phyloP scores from a whole-genome alignment of 2,329 filamentous ascomycete genomes.

The Teratosphaeria viscida region DNA sequence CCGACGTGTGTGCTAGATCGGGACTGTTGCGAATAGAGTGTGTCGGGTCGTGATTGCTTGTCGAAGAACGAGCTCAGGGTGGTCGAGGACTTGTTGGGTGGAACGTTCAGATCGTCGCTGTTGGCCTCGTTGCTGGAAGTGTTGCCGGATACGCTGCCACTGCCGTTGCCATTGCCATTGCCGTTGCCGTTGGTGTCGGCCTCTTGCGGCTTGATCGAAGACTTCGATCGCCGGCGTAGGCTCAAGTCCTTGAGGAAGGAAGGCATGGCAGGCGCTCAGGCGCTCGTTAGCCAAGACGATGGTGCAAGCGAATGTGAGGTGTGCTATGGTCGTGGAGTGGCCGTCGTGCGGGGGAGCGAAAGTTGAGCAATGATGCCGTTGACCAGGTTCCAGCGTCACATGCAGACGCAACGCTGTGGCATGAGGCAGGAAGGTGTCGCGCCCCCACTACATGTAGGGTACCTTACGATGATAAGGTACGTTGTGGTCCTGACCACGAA shows the following conservation, averaged over 20 bases:
- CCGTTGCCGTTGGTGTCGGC: background rate
- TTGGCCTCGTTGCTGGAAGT: constrained; percentile 16
- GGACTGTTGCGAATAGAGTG: constrained; percentile 55
- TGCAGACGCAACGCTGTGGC: background rate
- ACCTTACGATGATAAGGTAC: too few species aligned
- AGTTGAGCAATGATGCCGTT: background rate
- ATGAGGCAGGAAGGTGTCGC: background rate
- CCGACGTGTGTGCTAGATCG: constrained; percentile 50
- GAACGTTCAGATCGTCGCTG: constrained; percentile 22
- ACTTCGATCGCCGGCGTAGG: constrained; percentile 64
- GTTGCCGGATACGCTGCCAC: constrained; percentile 32
- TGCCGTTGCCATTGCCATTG: constrained; percentile 7
- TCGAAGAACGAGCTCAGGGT: constrained; percentile 45
- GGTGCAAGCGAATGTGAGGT: background rate
- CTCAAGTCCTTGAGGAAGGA: constrained; percentile 57
- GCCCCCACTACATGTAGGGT: background rate
- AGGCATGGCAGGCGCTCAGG: constrained; percentile 27
- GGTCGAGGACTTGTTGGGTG: constrained; percentile 40
- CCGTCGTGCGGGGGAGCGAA: background rate
- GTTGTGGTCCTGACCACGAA: background rate
- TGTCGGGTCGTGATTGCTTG: constrained; percentile 65
- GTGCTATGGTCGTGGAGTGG: background rate
- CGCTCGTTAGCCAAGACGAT: background rate
- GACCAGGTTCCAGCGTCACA: background rate
- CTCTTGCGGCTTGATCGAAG: constrained; percentile 54